Evolutionary conservation across 768 basidiomycete genomes (phyloP).

Genomic region (Russula vinacea): DNA sequence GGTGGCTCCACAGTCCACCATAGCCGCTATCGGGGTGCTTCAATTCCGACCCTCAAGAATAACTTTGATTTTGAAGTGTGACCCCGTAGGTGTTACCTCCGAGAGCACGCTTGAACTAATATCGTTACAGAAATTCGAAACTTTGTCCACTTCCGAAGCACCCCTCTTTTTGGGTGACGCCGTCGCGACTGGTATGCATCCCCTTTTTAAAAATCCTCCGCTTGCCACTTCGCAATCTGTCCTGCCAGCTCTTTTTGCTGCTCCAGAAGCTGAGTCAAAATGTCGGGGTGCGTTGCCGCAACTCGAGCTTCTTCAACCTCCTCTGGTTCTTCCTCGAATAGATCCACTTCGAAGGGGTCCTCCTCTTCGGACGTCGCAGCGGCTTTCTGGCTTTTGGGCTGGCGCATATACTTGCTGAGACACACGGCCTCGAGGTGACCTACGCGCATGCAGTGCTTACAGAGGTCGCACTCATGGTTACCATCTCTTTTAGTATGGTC

Average conservation of each 20-base stretch:
- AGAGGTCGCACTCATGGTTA: too few species aligned
- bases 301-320: accelerated
- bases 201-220: background rate
- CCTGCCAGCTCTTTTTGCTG: background rate
- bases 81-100: accelerated
- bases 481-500: too few species aligned
- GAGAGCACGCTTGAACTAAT: background rate
- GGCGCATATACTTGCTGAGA: too few species aligned
- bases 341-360: accelerated
- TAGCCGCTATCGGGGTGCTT: background rate
- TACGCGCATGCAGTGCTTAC: too few species aligned
- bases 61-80: background rate
- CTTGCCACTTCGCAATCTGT: accelerated
- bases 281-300: too few species aligned
- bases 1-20: background rate
- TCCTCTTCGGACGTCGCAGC: too few species aligned
- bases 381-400: too few species aligned
- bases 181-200: background rate
- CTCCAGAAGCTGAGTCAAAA: accelerated
- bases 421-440: too few species aligned
- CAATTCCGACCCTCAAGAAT: background rate
- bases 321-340: too few species aligned
- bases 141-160: background rate
- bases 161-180: too few species aligned
- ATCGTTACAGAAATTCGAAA: background rate